These are phyloP conservation scores for Lactarius quietus DNA, from an alignment of 768 basidiomycete species.

Conservation along the genomic window DNA sequence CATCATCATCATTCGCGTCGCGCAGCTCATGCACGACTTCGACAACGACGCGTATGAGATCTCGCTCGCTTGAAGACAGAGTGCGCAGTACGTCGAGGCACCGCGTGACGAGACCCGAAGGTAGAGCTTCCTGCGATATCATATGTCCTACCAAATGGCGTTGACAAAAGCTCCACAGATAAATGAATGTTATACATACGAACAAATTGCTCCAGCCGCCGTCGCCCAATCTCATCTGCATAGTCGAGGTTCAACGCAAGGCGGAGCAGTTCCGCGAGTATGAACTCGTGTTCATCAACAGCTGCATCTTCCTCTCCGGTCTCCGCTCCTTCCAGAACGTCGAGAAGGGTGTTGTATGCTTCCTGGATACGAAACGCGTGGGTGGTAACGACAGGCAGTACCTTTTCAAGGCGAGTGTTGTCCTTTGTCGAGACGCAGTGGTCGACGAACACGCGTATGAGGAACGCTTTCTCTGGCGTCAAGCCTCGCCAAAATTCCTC, in stretches of 20 bases:
- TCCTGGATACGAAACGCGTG: conserved; percentile 74
- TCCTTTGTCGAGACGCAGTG: conserved; percentile 64
- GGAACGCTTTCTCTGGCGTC: conserved; percentile 72
- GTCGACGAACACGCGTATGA: conserved; percentile 80
- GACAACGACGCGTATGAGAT: conserved; percentile 84
- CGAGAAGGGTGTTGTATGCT: conserved; percentile 62
- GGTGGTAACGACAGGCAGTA: conserved; percentile 79
- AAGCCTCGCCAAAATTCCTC: conserved; percentile 69
- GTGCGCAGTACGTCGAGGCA: conserved; percentile 82
- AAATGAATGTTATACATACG: conserved; percentile 45
- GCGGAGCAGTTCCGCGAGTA: conserved; percentile 78
- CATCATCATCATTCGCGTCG: conserved; percentile 46
- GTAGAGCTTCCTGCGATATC: conserved; percentile 68
- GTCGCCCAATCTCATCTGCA: conserved; percentile 84
- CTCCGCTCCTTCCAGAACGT: conserved; percentile 38
- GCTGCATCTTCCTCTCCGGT: conserved; percentile 38
- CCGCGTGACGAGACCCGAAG: conserved; percentile 60
- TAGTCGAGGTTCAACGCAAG: conserved; percentile 83
- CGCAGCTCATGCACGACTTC: conserved; percentile 83
- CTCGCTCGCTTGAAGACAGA: conserved; percentile 70
- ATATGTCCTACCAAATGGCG: conserved; percentile 59
- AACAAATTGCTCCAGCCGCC: conserved; percentile 84
- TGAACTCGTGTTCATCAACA: conserved; percentile 50
- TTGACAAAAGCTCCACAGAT: neutral
- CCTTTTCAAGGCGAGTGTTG: conserved; percentile 57